Conservation (phyloP, 805 yeast genomes). For the Lipomyces yamadae region DNA sequence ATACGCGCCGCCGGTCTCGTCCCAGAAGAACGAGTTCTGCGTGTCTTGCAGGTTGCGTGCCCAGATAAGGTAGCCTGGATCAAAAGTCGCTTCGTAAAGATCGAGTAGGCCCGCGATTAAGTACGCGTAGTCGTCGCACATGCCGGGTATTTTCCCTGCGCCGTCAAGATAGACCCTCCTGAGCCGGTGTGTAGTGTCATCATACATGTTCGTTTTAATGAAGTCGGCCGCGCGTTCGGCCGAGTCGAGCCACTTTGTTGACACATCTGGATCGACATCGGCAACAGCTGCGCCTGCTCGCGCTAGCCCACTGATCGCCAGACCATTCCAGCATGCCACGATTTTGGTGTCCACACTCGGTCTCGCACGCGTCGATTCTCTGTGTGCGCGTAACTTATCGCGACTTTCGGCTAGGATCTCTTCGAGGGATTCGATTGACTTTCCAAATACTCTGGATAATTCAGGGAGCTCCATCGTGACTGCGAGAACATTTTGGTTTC, state of each 20-base stretch:
- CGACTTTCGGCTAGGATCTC: slow-evolving; percentile 40
- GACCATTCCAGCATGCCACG: slow-evolving; percentile 48
- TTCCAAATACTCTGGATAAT: slow-evolving; percentile 46
- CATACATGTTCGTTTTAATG: slow-evolving; percentile 39
- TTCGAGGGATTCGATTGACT: slow-evolving; percentile 36
- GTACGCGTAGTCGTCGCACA: slow-evolving; percentile 49
- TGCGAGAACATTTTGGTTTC: slow-evolving; percentile 45
- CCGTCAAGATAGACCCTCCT: slow-evolving; percentile 36
- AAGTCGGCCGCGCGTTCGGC: slow-evolving; percentile 43
- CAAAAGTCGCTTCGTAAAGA: slow-evolving; percentile 45
- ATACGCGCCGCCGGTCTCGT: slow-evolving; percentile 45
- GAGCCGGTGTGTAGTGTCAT: slow-evolving; percentile 33
- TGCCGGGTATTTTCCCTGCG: slow-evolving; percentile 36
- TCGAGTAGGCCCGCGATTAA: slow-evolving; percentile 46
- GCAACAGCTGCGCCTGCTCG: slow-evolving; percentile 41
- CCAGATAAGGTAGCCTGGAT: slow-evolving; percentile 41
- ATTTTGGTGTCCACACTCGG: slow-evolving; percentile 47
- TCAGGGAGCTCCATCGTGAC: slow-evolving; percentile 39
- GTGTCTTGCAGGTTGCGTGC: slow-evolving; percentile 45
- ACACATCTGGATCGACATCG: slow-evolving; percentile 27
- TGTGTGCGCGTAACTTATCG: slow-evolving; percentile 38
- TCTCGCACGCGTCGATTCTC: slow-evolving; percentile 38
- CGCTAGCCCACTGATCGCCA: slow-evolving; percentile 48
- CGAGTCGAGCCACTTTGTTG: slow-evolving; percentile 36
- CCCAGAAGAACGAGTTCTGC: slow-evolving; percentile 46